These are phyloP conservation scores for Colletotrichum sp. DNA, from an alignment of 2,329 filamentous ascomycete species.

Conservation along the genomic window DNA sequence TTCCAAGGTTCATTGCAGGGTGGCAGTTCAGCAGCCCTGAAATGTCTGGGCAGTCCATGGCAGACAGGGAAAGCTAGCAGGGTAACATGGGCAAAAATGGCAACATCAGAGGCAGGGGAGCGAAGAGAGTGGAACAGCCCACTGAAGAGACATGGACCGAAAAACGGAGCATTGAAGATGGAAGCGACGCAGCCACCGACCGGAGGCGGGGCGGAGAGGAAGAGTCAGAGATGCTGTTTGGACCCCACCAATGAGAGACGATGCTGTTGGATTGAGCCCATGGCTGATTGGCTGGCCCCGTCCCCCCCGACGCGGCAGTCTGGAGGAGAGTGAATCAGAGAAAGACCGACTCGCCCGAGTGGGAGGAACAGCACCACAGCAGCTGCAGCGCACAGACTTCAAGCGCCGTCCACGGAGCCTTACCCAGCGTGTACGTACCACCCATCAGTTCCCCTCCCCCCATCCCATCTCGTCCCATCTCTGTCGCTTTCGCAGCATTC, in stretches of 20 bases:
- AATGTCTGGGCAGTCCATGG: not conserved
- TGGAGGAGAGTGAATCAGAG: not conserved
- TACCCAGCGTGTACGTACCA: not conserved
- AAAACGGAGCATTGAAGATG: conserved; percentile 9
- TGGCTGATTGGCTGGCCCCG: not conserved
- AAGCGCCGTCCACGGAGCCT: conserved; percentile 16
- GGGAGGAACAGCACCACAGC: not conserved
- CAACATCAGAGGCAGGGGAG: not conserved
- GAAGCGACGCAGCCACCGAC: not conserved
- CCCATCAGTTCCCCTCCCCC: not conserved
- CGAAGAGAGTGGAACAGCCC: not conserved
- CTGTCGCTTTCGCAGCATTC: not conserved
- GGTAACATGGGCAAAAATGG: conserved; percentile 1
- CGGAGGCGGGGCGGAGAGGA: conserved; percentile 18
- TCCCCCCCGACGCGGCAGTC: not conserved
- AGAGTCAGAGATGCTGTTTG: conserved; percentile 5
- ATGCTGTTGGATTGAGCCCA: not conserved
- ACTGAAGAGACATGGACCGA: conserved; percentile 16
- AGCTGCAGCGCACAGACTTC: conserved; percentile 5
- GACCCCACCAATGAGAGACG: not conserved
- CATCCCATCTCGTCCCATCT: conserved; percentile 12
- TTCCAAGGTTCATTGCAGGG: conserved; percentile 13
- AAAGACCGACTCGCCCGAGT: conserved; percentile 13
- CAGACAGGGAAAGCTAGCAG: conserved; percentile 3
- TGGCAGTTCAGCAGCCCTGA: not conserved